These are phyloP conservation scores for grape (Vitis vinifera) DNA, from an alignment of 164 flowering plant species.

Conservation along the genomic window DNA sequence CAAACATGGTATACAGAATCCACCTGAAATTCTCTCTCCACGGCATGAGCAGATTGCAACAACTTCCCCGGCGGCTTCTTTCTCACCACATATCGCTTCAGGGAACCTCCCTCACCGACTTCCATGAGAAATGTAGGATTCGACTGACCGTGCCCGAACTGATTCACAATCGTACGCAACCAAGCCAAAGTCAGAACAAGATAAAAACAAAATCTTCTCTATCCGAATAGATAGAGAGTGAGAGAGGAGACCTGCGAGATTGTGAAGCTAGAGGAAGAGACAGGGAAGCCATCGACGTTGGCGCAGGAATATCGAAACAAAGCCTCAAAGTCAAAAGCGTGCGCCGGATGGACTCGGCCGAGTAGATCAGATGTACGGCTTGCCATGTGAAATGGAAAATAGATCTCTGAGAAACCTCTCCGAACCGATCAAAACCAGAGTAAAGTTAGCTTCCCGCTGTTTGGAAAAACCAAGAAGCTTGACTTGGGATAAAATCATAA, in stretches of 20 bases:
- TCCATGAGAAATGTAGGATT: conserved; percentile 88
- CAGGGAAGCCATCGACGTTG: conserved; percentile 71
- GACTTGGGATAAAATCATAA: no score
- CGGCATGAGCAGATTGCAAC: conserved; percentile 89
- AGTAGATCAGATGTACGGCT: conserved; percentile 57
- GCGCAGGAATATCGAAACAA: conserved; percentile 52
- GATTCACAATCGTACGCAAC: conserved; percentile 9
- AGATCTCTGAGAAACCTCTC: no score
- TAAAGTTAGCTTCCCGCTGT: no score
- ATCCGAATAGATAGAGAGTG: neutral
- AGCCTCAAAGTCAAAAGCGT: conserved; percentile 48
- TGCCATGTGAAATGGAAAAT: conserved; percentile 40
- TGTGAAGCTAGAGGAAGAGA: conserved; percentile 39
- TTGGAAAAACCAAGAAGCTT: no score
- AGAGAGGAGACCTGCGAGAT: conserved; percentile 52
- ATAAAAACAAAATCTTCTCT: neutral
- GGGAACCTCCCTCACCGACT: conserved; percentile 34
- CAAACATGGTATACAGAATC: neutral
- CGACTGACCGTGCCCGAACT: conserved; percentile 99
- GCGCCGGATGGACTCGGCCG: conserved; percentile 34
- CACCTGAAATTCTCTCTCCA: conserved; percentile 94
- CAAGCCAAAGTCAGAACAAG: neutral
- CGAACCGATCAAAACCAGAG: no score
- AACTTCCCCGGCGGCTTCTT: conserved; percentile 91
- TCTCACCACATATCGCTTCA: conserved; percentile 76